Evolutionary conservation across 129 eudicot genomes (phyloP), one percentile per base, ranked within the genome.

Genomic region (Arctium lappa): DNA sequence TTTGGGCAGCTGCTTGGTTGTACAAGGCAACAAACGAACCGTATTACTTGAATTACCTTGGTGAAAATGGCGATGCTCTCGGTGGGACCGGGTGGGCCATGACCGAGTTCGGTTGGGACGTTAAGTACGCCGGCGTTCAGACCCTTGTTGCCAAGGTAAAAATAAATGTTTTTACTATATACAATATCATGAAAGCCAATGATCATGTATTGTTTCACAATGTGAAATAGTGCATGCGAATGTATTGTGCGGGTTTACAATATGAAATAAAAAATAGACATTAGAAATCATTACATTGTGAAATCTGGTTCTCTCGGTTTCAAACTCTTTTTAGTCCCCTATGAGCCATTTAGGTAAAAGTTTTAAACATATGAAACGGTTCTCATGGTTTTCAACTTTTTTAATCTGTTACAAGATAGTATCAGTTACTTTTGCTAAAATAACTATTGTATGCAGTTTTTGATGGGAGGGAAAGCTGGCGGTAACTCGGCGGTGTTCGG

Each of bases 71-170:
- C 27, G 93, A 95, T 72, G 85, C 90, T 6, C 91, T 95, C 29
- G 98, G 98, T 39, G 98, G 98, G 74, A 95, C 98, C 78, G 97
- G 93, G 2, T 95, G 98, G 98, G 91, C 91, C 79, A 95, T 95
- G 94, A 95, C 97, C 32, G 97, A 95, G 72, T 95, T 95, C 68
- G 97, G 97, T 15, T 95, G 98, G 98, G 98, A 95, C 78, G 98
- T 95, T 78, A 95, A 95, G 83, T 95, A 95, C 62, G 97, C 97
- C 36, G 98, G 98, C 85, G 98, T 95, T 34, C 98, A 95, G 82
- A 90, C 96, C 78, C 93, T 95, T 6, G 97, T 90, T 44, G 87
- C 98, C 30, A 91, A 92, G 97, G 98, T 94, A 85, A 63, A 8
- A n/a, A 34, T 2, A 32, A 13, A 18, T 2, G 27, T 37, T 63